Percentiles rank a stretch among this genome's conserved stretches.
Conservation (phyloP, 2,329 filamentous ascomycete genomes). For the Claviceps quebecensis region DNA sequence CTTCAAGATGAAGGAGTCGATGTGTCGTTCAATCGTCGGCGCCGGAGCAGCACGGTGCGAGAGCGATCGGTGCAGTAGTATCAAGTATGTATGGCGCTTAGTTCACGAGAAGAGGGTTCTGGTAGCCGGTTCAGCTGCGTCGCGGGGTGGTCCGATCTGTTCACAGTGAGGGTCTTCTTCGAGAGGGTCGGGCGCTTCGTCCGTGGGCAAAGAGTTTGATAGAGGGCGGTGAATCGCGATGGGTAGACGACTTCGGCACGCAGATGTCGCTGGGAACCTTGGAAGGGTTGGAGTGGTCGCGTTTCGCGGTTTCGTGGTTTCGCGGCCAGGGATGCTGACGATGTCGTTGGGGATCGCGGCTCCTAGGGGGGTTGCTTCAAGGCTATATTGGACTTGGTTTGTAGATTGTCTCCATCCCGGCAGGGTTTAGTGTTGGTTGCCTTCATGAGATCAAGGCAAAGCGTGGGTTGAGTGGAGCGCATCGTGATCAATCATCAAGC, state of each 20-base stretch:
- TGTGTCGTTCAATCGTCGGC: neutral
- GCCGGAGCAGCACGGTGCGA: neutral
- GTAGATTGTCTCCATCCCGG: slow-evolving; percentile 2
- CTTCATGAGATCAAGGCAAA: neutral
- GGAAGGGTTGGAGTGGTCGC: neutral
- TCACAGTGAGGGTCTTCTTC: neutral
- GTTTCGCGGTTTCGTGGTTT: slow-evolving; percentile 1
- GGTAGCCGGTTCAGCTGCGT: neutral
- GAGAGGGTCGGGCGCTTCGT: neutral
- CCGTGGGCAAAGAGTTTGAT: too few species aligned
- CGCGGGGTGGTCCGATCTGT: neutral
- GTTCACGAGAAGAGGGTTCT: neutral
- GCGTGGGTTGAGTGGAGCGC: neutral
- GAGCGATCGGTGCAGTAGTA: neutral
- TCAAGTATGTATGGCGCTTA: neutral
- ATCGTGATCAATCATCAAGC: neutral
- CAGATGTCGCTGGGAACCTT: neutral
- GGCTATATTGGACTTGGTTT: neutral
- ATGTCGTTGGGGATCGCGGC: slow-evolving; percentile 5
- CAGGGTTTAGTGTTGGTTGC: slow-evolving; percentile 6
- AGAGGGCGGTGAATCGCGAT: too few species aligned
- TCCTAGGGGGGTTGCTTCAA: slow-evolving; percentile 2
- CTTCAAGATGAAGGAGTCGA: neutral
- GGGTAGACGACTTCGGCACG: neutral
- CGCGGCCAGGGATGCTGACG: neutral